phyloP scores from a whole-genome alignment of 257 asterid genomes.

The Orobanche coerulescens region DNA sequence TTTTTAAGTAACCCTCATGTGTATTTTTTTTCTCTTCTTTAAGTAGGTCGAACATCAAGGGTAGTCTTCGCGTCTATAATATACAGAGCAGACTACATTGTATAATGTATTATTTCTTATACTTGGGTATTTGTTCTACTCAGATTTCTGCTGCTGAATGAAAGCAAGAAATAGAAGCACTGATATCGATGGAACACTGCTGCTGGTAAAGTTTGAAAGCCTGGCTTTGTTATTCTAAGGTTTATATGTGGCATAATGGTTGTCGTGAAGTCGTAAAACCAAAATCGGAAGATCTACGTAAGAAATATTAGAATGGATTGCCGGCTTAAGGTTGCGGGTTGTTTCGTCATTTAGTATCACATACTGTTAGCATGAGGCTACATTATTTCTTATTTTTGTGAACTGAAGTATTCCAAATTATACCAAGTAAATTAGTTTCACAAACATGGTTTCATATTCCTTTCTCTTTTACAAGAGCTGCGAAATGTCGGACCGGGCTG shows the following conservation, averaged over 20 bases:
- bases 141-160: conserved; percentile 18
- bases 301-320: conserved; percentile 9
- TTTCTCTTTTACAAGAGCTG: no score
- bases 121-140: conserved; percentile 5
- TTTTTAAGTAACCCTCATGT: no score
- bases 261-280: not conserved
- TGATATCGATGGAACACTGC: conserved; percentile 9
- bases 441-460: not conserved
- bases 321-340: not conserved
- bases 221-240: not conserved
- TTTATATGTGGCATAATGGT: not conserved
- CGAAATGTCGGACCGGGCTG: no score
- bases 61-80: not conserved
- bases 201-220: conserved; percentile 21
- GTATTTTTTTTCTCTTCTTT: not conserved
- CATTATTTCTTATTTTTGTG: no score
- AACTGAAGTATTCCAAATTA: not conserved
- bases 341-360: not conserved
- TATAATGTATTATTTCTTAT: not conserved
- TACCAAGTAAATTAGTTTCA: not conserved
- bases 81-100: not conserved
- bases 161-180: conserved; percentile 13
- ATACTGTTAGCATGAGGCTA: not conserved
- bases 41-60: not conserved
- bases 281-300: not conserved